A percentile compares a stretch with the other conserved stretches of the same genome.
Conservation (phyloP, 2,329 filamentous ascomycete genomes). For the Hypoxylon sp. region DNA sequence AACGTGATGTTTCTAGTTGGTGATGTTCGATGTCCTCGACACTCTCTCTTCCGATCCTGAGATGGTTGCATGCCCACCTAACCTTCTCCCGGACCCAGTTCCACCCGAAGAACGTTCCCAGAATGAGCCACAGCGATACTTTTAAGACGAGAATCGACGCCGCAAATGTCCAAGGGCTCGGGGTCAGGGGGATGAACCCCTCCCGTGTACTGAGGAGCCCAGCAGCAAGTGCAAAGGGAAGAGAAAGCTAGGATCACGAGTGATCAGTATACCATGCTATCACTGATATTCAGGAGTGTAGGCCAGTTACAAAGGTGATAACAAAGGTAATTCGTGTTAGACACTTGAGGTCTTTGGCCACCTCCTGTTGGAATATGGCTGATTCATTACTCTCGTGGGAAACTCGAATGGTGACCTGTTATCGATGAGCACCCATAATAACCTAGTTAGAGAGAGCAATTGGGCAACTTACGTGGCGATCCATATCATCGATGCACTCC, state of each 20-base stretch:
- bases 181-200: constrained; percentile 18
- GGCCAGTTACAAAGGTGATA: constrained; percentile 22
- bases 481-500: not conserved
- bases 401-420: constrained; percentile 12
- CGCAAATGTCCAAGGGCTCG: constrained; percentile 6
- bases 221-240: constrained; percentile 1
- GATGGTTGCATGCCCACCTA: not conserved
- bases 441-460: not conserved
- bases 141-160: constrained; percentile 1
- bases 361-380: constrained; percentile 8
- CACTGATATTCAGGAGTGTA: not conserved
- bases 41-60: not conserved
- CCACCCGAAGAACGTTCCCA: not conserved
- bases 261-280: not conserved
- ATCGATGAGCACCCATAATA: not conserved
- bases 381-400: constrained; percentile 20
- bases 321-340: constrained; percentile 30
- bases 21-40: not conserved
- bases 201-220: constrained; percentile 14
- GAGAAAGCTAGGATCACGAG: not conserved
- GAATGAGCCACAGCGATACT: not conserved
- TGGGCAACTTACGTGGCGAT: not conserved
- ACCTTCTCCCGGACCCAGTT: not conserved
- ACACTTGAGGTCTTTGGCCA: constrained; percentile 7
- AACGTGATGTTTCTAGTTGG: not conserved